Conservation (phyloP, 305 asterid species). For the Solanum hybrid region DNA sequence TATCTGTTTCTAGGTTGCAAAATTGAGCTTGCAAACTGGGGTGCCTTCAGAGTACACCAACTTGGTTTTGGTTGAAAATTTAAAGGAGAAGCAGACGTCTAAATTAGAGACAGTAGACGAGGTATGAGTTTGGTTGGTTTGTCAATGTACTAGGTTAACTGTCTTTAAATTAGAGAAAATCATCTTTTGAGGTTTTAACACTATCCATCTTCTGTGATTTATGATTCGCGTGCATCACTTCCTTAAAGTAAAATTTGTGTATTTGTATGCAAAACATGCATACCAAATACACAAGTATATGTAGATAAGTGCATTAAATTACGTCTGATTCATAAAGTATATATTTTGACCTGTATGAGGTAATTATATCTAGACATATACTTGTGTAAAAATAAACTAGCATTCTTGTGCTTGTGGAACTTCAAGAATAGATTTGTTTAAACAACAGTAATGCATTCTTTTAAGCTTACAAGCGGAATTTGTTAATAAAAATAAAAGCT, state of each 20-base stretch:
- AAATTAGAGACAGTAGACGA: conserved; percentile 26
- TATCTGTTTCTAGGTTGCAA: conserved; percentile 37
- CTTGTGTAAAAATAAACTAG: not conserved
- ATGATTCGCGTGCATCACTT: not conserved
- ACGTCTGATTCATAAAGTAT: not conserved
- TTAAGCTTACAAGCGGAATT: not conserved
- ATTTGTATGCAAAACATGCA: not conserved
- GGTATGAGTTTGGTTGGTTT: conserved; percentile 27
- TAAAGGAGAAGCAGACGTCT: conserved; percentile 24
- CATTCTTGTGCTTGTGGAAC: not conserved
- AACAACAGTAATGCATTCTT: not conserved
- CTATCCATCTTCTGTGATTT: not conserved
- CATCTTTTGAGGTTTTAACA: not conserved
- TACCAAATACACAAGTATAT: not conserved
- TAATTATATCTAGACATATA: not conserved
- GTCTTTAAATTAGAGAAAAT: not conserved
- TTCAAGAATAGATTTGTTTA: not conserved
- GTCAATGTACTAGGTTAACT: not conserved
- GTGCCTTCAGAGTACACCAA: conserved; percentile 65
- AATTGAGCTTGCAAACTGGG: conserved; percentile 57
- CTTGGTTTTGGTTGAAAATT: conserved; percentile 43
- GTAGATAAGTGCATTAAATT: not conserved
- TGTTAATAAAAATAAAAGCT: not conserved
- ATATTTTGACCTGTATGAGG: not conserved
- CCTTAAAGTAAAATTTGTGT: not conserved